Evolutionary conservation across 164 flowering plant species (phyloP).

Genomic region (Annona squamosa): DNA sequence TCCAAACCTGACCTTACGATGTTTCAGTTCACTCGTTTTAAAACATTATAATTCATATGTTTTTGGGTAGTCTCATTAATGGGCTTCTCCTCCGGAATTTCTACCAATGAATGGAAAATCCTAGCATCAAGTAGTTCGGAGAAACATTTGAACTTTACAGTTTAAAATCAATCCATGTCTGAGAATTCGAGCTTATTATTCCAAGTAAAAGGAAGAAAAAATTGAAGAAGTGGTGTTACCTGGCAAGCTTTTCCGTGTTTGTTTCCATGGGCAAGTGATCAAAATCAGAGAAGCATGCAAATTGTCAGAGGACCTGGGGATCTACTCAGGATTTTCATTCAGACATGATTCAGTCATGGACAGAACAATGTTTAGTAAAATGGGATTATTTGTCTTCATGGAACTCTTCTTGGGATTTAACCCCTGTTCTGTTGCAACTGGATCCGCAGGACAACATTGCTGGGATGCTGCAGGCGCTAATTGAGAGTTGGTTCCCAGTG

Average conservation of each 20-base stretch:
- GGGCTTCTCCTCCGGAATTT: background rate
- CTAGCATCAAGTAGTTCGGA: background rate
- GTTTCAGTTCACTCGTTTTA: background rate
- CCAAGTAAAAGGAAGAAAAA: slow-evolving; percentile 5
- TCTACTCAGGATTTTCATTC: background rate
- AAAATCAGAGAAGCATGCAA: background rate
- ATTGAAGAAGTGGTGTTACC: slow-evolving; percentile 24
- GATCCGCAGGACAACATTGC: background rate
- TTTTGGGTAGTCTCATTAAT: background rate
- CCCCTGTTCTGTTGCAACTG: background rate
- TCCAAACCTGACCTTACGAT: background rate
- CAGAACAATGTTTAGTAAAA: background rate
- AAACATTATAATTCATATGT: no score
- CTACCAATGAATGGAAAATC: background rate
- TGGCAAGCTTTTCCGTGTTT: slow-evolving; percentile 50
- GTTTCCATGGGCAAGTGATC: slow-evolving; percentile 22
- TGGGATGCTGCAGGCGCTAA: background rate
- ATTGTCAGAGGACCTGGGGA: background rate
- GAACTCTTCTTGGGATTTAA: background rate
- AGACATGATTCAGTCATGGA: background rate
- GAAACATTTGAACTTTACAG: background rate
- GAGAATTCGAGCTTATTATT: background rate
- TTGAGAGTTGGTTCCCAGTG: background rate
- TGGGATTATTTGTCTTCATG: background rate
- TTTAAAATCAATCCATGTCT: background rate